Percentiles rank a stretch among this genome's conserved stretches.
These are phyloP conservation scores for Trichoderma oligosporum DNA, from an alignment of 2,329 filamentous ascomycete species.

Conservation along the genomic window DNA sequence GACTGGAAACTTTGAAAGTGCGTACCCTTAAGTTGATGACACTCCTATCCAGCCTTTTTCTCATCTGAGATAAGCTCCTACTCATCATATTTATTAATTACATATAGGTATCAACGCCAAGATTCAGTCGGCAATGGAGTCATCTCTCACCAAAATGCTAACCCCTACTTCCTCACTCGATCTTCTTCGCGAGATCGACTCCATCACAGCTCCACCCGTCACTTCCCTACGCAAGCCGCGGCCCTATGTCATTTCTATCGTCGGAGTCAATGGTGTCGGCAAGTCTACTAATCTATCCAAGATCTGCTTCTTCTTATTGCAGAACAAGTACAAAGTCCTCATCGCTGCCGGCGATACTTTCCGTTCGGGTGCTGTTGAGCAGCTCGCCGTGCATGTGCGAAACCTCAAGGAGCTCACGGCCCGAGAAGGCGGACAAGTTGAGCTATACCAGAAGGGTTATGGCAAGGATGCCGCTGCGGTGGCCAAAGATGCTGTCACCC, in stretches of 20 bases:
- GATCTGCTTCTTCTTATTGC: constrained; percentile 94
- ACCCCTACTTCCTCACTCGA: constrained; percentile 94
- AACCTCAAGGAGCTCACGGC: constrained; percentile 86
- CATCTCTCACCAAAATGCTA: constrained; percentile 88
- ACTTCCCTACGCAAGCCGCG: constrained; percentile 62
- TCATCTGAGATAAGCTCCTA: too few species aligned
- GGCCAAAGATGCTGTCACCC: constrained; percentile 85
- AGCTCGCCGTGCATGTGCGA: constrained; percentile 89
- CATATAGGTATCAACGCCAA: constrained; percentile 70
- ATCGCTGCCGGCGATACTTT: constrained; percentile 96
- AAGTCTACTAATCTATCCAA: constrained; percentile 98
- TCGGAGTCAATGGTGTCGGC: constrained; percentile 96
- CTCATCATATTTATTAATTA: background rate
- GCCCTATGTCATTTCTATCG: constrained; percentile 96
- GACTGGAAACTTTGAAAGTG: constrained; percentile 83
- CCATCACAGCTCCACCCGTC: constrained; percentile 63
- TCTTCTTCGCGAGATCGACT: constrained; percentile 86
- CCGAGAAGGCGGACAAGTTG: constrained; percentile 79
- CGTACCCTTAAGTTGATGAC: constrained; percentile 23
- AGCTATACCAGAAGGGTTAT: constrained; percentile 95
- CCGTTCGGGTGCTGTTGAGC: constrained; percentile 93
- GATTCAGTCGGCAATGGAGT: constrained; percentile 83
- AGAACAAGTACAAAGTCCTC: constrained; percentile 94
- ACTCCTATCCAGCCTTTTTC: background rate
- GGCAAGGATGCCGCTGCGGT: constrained; percentile 96